Conservation (phyloP, 495 filamentous ascomycete genomes). For the Rhypophila decipiens region DNA sequence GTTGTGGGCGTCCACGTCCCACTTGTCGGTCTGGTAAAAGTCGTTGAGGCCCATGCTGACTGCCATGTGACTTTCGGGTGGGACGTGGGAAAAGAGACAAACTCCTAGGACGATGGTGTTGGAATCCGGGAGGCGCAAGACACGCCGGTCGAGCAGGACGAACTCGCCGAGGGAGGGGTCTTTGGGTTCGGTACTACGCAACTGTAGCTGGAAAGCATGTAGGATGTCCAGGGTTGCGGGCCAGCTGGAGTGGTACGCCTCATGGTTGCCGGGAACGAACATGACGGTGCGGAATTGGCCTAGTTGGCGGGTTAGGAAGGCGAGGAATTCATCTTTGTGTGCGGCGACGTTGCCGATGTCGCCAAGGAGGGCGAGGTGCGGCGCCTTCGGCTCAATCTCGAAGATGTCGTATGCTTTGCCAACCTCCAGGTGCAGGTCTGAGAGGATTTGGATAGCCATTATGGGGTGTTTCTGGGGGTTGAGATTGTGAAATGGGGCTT, state of each 20-base stretch:
- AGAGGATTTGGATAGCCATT: conserved; percentile 44
- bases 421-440: conserved; percentile 52
- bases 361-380: conserved; percentile 50
- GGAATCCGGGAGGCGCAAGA: conserved; percentile 27
- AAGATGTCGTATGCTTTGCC: conserved; percentile 40
- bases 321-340: conserved; percentile 32
- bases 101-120: conserved; percentile 30
- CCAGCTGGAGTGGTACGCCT: conserved; percentile 45
- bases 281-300: conserved; percentile 41
- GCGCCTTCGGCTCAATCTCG: conserved; percentile 35
- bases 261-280: conserved; percentile 52
- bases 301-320: conserved; percentile 42
- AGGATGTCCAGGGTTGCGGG: conserved; percentile 14
- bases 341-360: conserved; percentile 45
- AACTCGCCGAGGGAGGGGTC: conserved; percentile 29
- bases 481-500: neutral
- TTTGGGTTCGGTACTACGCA: neutral
- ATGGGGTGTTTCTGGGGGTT: neutral
- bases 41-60: conserved; percentile 39
- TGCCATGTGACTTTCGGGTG: conserved; percentile 14
- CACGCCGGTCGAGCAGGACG: conserved; percentile 39
- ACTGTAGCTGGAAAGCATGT: conserved; percentile 15
- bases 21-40: conserved; percentile 40
- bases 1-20: conserved; percentile 40
- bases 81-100: conserved; percentile 35